Base-by-base conservation (phyloP, 1,139 yeast species). In the Lodderomyces metapsilosis region DNA sequence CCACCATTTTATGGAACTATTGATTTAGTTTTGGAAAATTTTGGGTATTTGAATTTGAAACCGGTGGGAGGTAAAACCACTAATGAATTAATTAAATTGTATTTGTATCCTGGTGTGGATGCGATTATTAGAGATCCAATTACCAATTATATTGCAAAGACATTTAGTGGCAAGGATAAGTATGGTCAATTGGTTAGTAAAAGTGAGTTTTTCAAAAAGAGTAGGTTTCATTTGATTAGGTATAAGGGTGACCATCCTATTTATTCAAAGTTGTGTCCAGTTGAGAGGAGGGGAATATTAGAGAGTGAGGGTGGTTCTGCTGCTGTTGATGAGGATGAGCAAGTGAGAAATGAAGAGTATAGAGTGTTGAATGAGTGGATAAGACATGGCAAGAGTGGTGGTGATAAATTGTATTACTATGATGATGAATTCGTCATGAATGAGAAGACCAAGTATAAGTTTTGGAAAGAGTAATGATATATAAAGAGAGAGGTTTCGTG, bases 1-100 rank as follows among this genome's bases (percentile, higher is more conserved):
- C 89, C 91, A 0, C 86, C 87, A n/a, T 83, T 83, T 50, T 65
- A 63, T 40, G 94, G 91, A 0, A 64, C 80, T 2, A 67, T 84
- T 15, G 92, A 86, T 51, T 54, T 88, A 21, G 87, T 87, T 0
- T 53, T 88, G 11, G 78, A 82, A 38, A 84, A 84, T 41, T 56
- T 84, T 12, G 96, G 96, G 0, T 80, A 76, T 48, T 51, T 88
- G 2, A 80, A 82, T 41, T 57, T 88, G 28, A 75, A 74, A 18
- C 82, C 88, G 1, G 80, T 85, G 0, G 92, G 95, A 2, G 47
- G 57, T 2, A 65, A 64, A 42, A 24, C 25, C 1, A 51, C 52
- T 12, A 61, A 64, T 36, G 58, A 59, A 7, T 62, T 71, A 1
- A 45, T 70, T 25, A 59, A 59, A 27, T 53, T 72, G 9, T 65